Evolutionary conservation across 805 yeast species (phyloP).

Genomic region (Kuraishia cidri): DNA sequence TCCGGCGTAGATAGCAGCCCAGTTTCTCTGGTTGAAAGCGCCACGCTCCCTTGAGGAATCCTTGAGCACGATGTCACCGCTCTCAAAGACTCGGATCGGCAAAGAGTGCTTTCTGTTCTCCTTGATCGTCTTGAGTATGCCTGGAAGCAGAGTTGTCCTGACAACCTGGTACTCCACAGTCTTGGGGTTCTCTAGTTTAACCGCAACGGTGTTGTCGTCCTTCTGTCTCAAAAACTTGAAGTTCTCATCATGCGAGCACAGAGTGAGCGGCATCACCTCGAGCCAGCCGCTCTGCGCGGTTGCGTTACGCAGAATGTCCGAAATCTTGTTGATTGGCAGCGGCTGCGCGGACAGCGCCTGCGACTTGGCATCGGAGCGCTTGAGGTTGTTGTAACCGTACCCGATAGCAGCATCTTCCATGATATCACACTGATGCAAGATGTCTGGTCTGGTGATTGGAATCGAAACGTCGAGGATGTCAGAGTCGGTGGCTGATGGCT

Average conservation of each 20-base stretch:
- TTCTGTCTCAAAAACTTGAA: slow-evolving; percentile 70
- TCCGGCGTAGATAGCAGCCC: slow-evolving; percentile 93
- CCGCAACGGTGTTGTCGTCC: slow-evolving; percentile 76
- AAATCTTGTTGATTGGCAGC: slow-evolving; percentile 81
- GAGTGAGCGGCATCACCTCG: slow-evolving; percentile 91
- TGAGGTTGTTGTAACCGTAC: slow-evolving; percentile 87
- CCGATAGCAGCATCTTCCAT: slow-evolving; percentile 98
- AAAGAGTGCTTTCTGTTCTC: slow-evolving; percentile 94
- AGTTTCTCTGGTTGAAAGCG: slow-evolving; percentile 86
- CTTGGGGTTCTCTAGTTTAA: slow-evolving; percentile 91
- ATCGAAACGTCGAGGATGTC: slow-evolving; percentile 56
- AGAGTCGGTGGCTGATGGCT: slow-evolving; percentile 33
- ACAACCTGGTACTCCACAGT: slow-evolving; percentile 96
- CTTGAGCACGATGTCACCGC: slow-evolving; percentile 91
- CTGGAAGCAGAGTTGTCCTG: slow-evolving; percentile 90
- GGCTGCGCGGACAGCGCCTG: slow-evolving; percentile 80
- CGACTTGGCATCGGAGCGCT: slow-evolving; percentile 69
- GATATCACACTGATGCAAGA: slow-evolving; percentile 94
- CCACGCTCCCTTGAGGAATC: slow-evolving; percentile 74
- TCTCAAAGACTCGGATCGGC: slow-evolving; percentile 92
- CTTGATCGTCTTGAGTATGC: slow-evolving; percentile 86
- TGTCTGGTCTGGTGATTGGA: slow-evolving; percentile 94
- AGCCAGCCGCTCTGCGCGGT: slow-evolving; percentile 93
- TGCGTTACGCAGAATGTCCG: slow-evolving; percentile 85
- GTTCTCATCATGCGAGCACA: slow-evolving; percentile 96